phyloP scores from a whole-genome alignment of 768 basidiomycete species.

The Phylloporus rhodoxanthus region DNA sequence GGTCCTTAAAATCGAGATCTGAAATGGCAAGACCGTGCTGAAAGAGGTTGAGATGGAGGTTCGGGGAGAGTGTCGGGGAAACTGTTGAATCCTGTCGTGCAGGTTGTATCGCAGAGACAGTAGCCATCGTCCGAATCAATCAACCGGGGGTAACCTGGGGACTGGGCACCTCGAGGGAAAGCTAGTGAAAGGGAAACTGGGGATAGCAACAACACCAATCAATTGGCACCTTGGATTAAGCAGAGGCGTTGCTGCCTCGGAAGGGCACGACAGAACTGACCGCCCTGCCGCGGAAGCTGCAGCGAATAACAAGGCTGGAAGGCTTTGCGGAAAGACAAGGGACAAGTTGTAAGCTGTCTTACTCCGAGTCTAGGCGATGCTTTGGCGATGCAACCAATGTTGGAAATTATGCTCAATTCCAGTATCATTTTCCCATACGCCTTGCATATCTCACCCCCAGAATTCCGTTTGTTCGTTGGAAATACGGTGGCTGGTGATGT shows the following conservation, averaged over 20 bases:
- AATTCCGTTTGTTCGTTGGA: not conserved
- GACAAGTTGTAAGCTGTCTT: not conserved
- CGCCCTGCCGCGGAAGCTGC: not conserved
- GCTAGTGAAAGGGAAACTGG: constrained; percentile 4
- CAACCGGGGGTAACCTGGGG: constrained; percentile 18
- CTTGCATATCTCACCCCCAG: not conserved
- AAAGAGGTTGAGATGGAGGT: constrained; percentile 39
- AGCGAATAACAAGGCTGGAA: not conserved
- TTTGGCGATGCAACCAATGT: constrained; percentile 17
- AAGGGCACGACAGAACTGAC: not conserved
- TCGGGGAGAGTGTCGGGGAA: constrained; percentile 26
- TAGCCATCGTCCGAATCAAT: constrained; percentile 30
- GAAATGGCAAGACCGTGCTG: constrained; percentile 48
- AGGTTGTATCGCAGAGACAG: constrained; percentile 49
- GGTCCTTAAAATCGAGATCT: constrained; percentile 60
- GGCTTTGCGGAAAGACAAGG: constrained; percentile 1
- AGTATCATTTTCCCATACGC: constrained; percentile 21
- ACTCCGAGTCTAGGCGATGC: constrained; percentile 9
- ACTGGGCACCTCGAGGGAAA: constrained; percentile 11
- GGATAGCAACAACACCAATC: constrained; percentile 2
- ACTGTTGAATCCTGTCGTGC: constrained; percentile 36
- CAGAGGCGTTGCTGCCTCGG: not conserved
- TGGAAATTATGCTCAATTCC: constrained; percentile 14
- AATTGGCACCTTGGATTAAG: not conserved
- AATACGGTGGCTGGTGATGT: not conserved